Conservation (phyloP, 768 basidiomycete genomes). For the Russula ochroleuca region DNA sequence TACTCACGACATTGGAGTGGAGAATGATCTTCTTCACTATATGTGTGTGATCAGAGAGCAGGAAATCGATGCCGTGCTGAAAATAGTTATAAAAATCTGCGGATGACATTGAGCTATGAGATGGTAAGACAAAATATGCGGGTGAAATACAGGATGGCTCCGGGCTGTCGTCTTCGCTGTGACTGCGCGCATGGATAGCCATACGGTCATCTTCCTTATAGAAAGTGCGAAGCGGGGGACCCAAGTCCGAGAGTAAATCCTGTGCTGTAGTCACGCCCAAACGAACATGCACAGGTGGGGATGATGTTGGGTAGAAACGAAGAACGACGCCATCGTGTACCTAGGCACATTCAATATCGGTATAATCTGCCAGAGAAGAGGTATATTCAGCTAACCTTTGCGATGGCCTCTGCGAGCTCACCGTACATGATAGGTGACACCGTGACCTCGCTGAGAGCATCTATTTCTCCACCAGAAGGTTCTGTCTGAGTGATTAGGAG, state of each 20-base stretch:
- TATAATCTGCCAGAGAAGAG: not conserved
- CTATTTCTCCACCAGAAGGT: slow-evolving; percentile 48
- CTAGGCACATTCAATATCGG: slow-evolving; percentile 37
- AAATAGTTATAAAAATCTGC: slow-evolving; percentile 92
- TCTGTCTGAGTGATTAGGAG: slow-evolving; percentile 70
- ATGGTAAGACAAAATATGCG: not conserved
- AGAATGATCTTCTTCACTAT: slow-evolving; percentile 78
- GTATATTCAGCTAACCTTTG: slow-evolving; percentile 46
- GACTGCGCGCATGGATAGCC: slow-evolving; percentile 65
- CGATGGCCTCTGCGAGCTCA: slow-evolving; percentile 61
- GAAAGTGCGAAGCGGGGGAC: slow-evolving; percentile 68
- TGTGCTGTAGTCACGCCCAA: slow-evolving; percentile 78
- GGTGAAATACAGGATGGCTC: slow-evolving; percentile 47
- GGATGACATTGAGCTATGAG: slow-evolving; percentile 11
- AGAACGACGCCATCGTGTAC: slow-evolving; percentile 69
- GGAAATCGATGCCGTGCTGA: slow-evolving; percentile 84
- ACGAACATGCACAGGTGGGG: slow-evolving; percentile 51
- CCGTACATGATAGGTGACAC: slow-evolving; percentile 67
- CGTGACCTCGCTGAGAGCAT: slow-evolving; percentile 68
- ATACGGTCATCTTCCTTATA: slow-evolving; percentile 89
- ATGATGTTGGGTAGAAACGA: slow-evolving; percentile 56
- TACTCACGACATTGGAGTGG: slow-evolving; percentile 79
- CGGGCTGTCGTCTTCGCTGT: slow-evolving; percentile 42
- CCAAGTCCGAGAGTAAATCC: slow-evolving; percentile 73
- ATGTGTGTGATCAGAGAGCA: slow-evolving; percentile 68